These are phyloP conservation scores for Quercus wislizeni DNA, from an alignment of 306 rosid genomes.

Conservation along the genomic window DNA sequence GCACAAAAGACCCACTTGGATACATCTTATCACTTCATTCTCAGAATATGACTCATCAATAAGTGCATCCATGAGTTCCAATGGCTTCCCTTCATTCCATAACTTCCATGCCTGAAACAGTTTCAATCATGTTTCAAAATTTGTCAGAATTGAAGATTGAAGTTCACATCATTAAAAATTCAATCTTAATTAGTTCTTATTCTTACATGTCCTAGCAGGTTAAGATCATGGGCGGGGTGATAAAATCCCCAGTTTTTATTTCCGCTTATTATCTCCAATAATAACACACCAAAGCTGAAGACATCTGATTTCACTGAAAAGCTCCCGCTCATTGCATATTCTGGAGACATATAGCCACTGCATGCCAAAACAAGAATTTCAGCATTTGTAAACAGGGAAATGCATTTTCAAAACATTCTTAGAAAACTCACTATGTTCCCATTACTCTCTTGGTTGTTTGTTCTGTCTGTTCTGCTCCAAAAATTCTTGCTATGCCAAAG, in stretches of 20 bases:
- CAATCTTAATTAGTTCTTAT: slow-evolving; percentile 6
- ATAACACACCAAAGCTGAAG: slow-evolving; percentile 37
- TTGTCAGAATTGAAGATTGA: not conserved
- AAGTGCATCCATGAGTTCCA: slow-evolving; percentile 43
- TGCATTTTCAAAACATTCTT: not conserved
- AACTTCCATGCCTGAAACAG: slow-evolving; percentile 54
- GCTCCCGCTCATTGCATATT: slow-evolving; percentile 35
- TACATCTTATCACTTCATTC: slow-evolving; percentile 36
- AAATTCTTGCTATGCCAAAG: slow-evolving; percentile 48
- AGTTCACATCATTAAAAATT: not conserved
- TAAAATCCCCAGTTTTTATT: slow-evolving; percentile 43
- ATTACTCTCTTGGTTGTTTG: slow-evolving; percentile 40
- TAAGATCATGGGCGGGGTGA: slow-evolving; percentile 41
- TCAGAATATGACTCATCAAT: slow-evolving; percentile 11
- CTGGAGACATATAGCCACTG: slow-evolving; percentile 47
- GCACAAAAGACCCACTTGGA: slow-evolving; percentile 49
- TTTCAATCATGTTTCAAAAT: not conserved
- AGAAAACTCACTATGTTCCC: slow-evolving; percentile 37
- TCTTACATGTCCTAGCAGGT: slow-evolving; percentile 46
- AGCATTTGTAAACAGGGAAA: not conserved
- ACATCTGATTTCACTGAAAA: slow-evolving; percentile 43
- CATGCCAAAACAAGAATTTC: slow-evolving; percentile 11
- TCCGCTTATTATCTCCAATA: slow-evolving; percentile 32
- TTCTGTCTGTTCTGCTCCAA: slow-evolving; percentile 40
- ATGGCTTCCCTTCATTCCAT: slow-evolving; percentile 44